A percentile compares a stretch with the other conserved stretches of the same genome.
These are phyloP conservation scores for Citrus glauca DNA, from an alignment of 345 rosid genomes.

Conservation along the genomic window DNA sequence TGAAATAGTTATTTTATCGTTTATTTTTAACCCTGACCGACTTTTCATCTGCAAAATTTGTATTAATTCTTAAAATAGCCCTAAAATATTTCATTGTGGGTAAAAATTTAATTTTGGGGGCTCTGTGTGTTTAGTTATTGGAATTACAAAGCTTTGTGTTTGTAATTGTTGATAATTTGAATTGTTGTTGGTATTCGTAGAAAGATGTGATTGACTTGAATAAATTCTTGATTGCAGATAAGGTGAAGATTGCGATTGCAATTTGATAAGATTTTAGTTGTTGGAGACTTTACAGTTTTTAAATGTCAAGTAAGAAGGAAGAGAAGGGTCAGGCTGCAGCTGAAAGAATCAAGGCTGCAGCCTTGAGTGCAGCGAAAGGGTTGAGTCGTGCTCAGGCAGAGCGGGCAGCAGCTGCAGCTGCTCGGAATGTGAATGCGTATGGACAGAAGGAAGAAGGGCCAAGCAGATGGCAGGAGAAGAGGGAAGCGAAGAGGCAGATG, in stretches of 20 bases:
- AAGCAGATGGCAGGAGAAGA: slow-evolving; percentile 97
- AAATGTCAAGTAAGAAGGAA: slow-evolving; percentile 87
- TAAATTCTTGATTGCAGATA: background rate
- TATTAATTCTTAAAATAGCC: no score
- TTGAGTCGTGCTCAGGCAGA: slow-evolving; percentile 98
- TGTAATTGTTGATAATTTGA: background rate
- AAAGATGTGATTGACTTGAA: background rate
- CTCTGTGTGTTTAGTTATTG: background rate
- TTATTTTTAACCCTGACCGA: background rate
- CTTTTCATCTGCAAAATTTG: background rate
- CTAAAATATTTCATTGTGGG: background rate
- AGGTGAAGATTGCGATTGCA: background rate
- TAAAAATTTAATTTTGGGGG: background rate
- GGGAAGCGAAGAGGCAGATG: slow-evolving; percentile 97
- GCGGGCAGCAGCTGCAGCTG: slow-evolving; percentile 90
- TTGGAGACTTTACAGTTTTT: background rate
- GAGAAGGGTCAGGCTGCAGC: slow-evolving; percentile 90
- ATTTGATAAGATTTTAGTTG: background rate
- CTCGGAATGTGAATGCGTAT: slow-evolving; percentile 90
- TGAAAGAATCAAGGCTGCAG: slow-evolving; percentile 89
- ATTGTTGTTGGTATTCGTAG: background rate
- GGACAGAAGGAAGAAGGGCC: slow-evolving; percentile 99
- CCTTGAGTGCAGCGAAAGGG: slow-evolving; percentile 84
- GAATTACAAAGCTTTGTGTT: background rate
- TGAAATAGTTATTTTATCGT: background rate